Conservation (phyloP, 78 protist species). For the Diacronema lutheri region DNA sequence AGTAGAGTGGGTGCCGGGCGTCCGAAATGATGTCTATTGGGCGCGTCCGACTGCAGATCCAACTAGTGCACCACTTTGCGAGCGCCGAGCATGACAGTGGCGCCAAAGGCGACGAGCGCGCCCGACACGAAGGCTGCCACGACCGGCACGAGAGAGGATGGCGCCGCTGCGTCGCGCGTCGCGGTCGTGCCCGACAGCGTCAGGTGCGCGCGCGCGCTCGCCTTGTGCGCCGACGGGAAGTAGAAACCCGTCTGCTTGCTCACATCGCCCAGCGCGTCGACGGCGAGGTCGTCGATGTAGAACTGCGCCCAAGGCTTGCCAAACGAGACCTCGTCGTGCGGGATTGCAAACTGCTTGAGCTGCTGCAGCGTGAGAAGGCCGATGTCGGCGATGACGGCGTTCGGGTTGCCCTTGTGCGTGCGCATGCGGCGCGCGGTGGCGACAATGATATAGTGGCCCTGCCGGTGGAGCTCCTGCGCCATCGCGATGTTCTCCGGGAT, state of each 20-base stretch:
- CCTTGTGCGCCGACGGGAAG: too few species aligned
- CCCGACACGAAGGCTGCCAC: too few species aligned
- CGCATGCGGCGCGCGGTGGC: not conserved
- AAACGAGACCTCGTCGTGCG: not conserved
- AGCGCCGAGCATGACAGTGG: too few species aligned
- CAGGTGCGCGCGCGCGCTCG: too few species aligned
- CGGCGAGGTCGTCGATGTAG: constrained; percentile 13
- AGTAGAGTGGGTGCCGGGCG: too few species aligned
- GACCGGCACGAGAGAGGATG: too few species aligned
- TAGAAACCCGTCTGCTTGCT: not conserved
- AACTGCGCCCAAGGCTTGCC: constrained; percentile 9
- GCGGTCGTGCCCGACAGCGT: too few species aligned
- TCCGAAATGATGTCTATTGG: too few species aligned
- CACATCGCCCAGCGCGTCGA: not conserved
- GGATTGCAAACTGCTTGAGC: not conserved
- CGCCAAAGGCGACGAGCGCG: too few species aligned
- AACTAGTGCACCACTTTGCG: too few species aligned
- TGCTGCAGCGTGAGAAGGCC: not conserved
- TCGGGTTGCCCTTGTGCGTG: constrained; percentile 4
- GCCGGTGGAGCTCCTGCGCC: not conserved
- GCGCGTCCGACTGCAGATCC: too few species aligned
- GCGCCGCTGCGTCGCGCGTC: too few species aligned
- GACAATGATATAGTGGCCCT: constrained; percentile 4
- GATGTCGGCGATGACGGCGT: not conserved
- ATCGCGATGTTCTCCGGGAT: not conserved